Percentiles rank a stretch among this genome's conserved stretches.
Evolutionary conservation across 164 flowering plant species (phyloP).

Genomic region (Magnolia kwangsiensis): DNA sequence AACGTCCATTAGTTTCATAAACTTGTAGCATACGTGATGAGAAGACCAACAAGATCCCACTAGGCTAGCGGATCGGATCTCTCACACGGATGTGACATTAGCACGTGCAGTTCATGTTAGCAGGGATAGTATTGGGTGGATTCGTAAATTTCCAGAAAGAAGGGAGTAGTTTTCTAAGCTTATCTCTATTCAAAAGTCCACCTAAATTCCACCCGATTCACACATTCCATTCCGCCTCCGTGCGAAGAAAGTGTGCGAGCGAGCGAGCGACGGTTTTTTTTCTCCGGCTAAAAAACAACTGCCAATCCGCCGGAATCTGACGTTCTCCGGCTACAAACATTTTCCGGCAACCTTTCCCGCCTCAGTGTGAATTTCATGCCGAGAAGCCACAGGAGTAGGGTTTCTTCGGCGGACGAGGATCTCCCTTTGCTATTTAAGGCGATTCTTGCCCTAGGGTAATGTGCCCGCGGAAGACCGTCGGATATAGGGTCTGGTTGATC

Average conservation of each 20-base stretch:
- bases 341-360: neutral
- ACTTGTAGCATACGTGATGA: too few species aligned
- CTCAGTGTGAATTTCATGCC: constrained; percentile 11
- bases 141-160: neutral
- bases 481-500: constrained; percentile 41
- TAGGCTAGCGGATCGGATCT: too few species aligned
- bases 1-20: too few species aligned
- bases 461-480: constrained; percentile 43
- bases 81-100: too few species aligned
- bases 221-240: neutral
- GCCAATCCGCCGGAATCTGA: neutral
- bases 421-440: constrained; percentile 9
- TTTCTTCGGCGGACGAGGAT: neutral
- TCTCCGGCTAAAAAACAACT: neutral
- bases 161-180: neutral
- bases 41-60: too few species aligned
- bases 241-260: constrained; percentile 4
- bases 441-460: constrained; percentile 27
- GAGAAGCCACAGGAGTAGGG: constrained; percentile 13
- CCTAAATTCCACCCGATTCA: neutral
- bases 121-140: neutral
- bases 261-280: neutral
- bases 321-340: neutral
- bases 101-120: too few species aligned
- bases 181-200: neutral